phyloP scores from a whole-genome alignment of 2,329 filamentous ascomycete species.

The Colletotrichum sp. region DNA sequence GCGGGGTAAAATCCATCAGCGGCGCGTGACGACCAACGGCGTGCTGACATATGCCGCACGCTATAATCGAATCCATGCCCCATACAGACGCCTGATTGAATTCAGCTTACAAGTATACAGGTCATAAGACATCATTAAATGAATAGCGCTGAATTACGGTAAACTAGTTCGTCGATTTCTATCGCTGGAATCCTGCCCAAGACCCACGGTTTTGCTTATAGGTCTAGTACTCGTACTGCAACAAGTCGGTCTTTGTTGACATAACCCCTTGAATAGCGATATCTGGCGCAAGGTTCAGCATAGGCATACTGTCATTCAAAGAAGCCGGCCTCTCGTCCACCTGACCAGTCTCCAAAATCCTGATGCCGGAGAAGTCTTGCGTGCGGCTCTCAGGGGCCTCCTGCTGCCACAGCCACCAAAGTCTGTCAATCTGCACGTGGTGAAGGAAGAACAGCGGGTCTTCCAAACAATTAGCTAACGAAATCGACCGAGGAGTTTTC shows the following conservation, averaged over 20 bases:
- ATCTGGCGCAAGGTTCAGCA: conserved; percentile 12
- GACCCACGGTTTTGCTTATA: background rate
- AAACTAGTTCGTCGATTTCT: accelerated
- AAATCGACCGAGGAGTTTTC: background rate
- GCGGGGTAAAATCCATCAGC: background rate
- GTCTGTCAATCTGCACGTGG: conserved; percentile 24
- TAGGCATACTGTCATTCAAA: conserved; percentile 17
- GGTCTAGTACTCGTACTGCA: conserved; percentile 17
- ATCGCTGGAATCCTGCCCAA: conserved; percentile 1
- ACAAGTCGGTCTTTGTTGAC: background rate
- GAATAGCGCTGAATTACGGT: background rate
- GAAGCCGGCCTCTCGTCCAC: background rate
- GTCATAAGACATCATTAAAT: background rate
- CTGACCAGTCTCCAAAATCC: background rate
- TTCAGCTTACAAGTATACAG: accelerated
- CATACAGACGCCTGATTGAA: background rate
- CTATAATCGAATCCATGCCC: background rate
- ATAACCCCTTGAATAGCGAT: conserved; percentile 15
- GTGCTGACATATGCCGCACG: background rate
- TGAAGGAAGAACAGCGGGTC: conserved; percentile 27
- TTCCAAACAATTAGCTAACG: background rate
- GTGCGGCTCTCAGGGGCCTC: background rate
- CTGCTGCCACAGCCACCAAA: conserved; percentile 26
- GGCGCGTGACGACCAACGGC: background rate
- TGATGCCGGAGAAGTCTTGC: conserved; percentile 5